Evolutionary conservation across 495 filamentous ascomycete genomes (phyloP).

Genomic region (Tuber indicum): DNA sequence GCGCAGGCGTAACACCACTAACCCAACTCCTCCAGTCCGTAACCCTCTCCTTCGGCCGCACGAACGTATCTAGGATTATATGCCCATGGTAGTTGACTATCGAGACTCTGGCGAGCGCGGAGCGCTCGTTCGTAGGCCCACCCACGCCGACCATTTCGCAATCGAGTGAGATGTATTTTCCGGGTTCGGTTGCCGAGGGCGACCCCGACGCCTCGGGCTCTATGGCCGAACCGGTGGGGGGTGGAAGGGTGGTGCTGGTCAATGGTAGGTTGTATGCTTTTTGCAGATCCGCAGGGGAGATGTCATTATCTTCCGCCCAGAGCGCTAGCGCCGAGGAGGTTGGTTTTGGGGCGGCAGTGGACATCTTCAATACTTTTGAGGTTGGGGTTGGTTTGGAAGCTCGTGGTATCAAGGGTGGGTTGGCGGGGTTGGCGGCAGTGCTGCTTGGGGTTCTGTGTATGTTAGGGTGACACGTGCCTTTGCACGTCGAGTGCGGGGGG

Average conservation of each 20-base stretch:
- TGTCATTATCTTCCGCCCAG: slow-evolving; percentile 56
- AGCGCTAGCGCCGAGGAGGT: slow-evolving; percentile 43
- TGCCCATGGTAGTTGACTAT: slow-evolving; percentile 87
- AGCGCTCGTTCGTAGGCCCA: slow-evolving; percentile 56
- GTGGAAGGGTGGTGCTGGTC: slow-evolving; percentile 34
- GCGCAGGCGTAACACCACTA: slow-evolving; percentile 65
- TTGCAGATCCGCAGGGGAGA: slow-evolving; percentile 55
- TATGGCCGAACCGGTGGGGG: slow-evolving; percentile 16
- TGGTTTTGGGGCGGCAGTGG: slow-evolving; percentile 20
- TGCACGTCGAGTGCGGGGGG: not conserved
- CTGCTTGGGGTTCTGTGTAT: not conserved
- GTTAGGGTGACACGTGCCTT: slow-evolving; percentile 30
- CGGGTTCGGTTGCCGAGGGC: slow-evolving; percentile 54
- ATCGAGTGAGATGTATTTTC: slow-evolving; percentile 87
- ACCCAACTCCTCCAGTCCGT: slow-evolving; percentile 85
- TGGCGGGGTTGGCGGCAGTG: not conserved
- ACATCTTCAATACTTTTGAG: slow-evolving; percentile 12
- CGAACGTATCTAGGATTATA: slow-evolving; percentile 86
- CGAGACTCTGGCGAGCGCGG: slow-evolving; percentile 72
- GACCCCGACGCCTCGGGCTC: slow-evolving; percentile 5
- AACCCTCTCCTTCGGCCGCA: slow-evolving; percentile 65
- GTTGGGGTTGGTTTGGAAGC: not conserved
- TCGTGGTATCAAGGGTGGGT: not conserved
- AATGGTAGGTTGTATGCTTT: slow-evolving; percentile 51
- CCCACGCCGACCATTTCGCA: slow-evolving; percentile 98